Conservation (phyloP, 805 yeast species). For the Priceomyces fermenticarens region DNA sequence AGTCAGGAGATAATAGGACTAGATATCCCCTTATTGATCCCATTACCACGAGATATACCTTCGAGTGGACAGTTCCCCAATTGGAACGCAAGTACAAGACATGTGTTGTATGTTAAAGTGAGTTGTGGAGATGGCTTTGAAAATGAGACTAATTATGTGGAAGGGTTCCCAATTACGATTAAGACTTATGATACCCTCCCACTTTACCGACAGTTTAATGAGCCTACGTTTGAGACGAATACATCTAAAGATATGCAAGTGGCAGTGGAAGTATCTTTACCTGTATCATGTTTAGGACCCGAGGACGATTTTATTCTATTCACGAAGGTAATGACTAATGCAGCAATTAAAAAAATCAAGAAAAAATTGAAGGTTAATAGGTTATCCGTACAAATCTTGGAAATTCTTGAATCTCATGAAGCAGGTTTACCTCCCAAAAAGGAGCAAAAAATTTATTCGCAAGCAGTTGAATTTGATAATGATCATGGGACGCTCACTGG, state of each 20-base stretch:
- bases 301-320: constrained; percentile 44
- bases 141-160: constrained; percentile 28
- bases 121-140: constrained; percentile 27
- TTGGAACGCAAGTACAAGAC: constrained; percentile 49
- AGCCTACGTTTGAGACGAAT: constrained; percentile 43
- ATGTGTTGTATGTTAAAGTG: constrained; percentile 41
- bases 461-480: constrained; percentile 23
- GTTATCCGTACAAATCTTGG: constrained; percentile 48
- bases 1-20: constrained; percentile 46
- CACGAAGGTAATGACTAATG: constrained; percentile 41
- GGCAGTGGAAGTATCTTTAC: constrained; percentile 43
- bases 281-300: constrained; percentile 58
- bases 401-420: constrained; percentile 52
- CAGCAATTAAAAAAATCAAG: constrained; percentile 24
- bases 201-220: constrained; percentile 51
- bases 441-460: constrained; percentile 39
- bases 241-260: constrained; percentile 49
- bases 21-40: constrained; percentile 59
- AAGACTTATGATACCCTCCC: constrained; percentile 59
- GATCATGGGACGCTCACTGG: constrained; percentile 20
- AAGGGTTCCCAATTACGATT: constrained; percentile 49
- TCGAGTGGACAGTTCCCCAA: constrained; percentile 49
- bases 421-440: constrained; percentile 48
- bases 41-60: constrained; percentile 50
- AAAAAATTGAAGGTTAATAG: constrained; percentile 39